phyloP scores from a whole-genome alignment of 179 eudicot genomes.

The Monotropa hypopitys region DNA sequence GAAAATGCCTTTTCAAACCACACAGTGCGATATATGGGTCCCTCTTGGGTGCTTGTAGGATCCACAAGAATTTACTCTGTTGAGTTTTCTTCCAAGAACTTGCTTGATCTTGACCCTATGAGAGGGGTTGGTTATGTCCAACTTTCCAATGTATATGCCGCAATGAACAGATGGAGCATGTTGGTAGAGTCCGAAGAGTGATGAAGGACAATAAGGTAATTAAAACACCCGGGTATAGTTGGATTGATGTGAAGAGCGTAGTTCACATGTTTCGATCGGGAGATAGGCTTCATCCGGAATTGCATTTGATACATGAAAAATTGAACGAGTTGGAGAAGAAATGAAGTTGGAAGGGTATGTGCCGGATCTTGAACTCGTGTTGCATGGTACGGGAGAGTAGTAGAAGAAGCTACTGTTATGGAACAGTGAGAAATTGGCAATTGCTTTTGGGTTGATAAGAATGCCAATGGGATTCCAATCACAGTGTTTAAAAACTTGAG shows the following conservation, averaged over 20 bases:
- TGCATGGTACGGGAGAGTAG: conserved; percentile 52
- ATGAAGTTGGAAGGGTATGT: conserved; percentile 56
- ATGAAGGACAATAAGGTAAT: conserved; percentile 51
- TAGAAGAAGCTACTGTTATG: conserved; percentile 38
- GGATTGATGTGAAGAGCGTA: conserved; percentile 52
- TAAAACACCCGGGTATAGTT: conserved; percentile 57
- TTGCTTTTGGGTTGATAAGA: conserved; percentile 58
- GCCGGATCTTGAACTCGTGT: conserved; percentile 40
- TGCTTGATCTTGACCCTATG: conserved; percentile 49
- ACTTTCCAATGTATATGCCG: conserved; percentile 64
- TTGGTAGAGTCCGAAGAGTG: conserved; percentile 41
- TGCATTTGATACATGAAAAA: conserved; percentile 40
- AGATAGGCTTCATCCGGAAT: conserved; percentile 47
- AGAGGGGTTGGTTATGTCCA: conserved; percentile 64
- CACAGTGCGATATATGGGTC: conserved; percentile 53
- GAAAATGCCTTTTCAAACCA: conserved; percentile 62
- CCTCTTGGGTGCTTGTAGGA: conserved; percentile 71
- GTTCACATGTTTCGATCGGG: conserved; percentile 70
- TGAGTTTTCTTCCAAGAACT: conserved; percentile 57
- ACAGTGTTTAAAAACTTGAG: conserved; percentile 61
- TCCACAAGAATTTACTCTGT: conserved; percentile 58
- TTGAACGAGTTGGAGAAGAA: conserved; percentile 39
- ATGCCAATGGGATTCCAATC: conserved; percentile 31
- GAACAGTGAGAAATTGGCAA: conserved; percentile 76
- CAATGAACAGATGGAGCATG: conserved; percentile 46